Percentiles rank a stretch among this genome's conserved stretches.
These are phyloP conservation scores for Irpex rosettiformis DNA, from an alignment of 1,284 basidiomycete species.

Conservation along the genomic window DNA sequence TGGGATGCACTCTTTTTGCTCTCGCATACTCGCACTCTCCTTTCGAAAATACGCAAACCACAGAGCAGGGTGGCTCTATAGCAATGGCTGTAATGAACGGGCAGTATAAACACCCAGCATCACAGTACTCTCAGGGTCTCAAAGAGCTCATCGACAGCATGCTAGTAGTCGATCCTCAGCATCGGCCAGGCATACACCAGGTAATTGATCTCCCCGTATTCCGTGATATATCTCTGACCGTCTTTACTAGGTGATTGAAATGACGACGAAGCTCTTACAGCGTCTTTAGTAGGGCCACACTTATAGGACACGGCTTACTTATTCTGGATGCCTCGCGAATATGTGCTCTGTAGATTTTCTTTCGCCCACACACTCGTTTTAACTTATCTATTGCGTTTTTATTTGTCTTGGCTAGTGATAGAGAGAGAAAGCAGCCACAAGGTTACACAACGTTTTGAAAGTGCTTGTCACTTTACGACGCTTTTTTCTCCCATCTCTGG, in stretches of 20 bases:
- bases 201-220: constrained; percentile 35
- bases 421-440: not conserved
- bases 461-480: too few species aligned
- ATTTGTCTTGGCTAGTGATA: not conserved
- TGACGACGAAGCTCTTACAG: constrained; percentile 63
- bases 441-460: too few species aligned
- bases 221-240: constrained; percentile 11
- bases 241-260: constrained; percentile 58
- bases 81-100: constrained; percentile 94
- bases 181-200: constrained; percentile 82
- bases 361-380: constrained; percentile 5
- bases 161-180: constrained; percentile 76
- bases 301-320: not conserved
- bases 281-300: constrained; percentile 42
- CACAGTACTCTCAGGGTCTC: constrained; percentile 78
- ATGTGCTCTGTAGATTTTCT: not conserved
- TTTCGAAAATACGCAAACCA: constrained; percentile 86
- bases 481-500: too few species aligned
- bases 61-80: constrained; percentile 86
- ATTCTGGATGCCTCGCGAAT: not conserved
- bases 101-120: constrained; percentile 82
- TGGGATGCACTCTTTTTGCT: constrained; percentile 90
- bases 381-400: constrained; percentile 3
- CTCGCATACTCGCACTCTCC: constrained; percentile 91
- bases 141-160: constrained; percentile 80